Percentiles rank a stretch among this genome's conserved stretches.
These are phyloP conservation scores for Ogataea ramenticola DNA, from an alignment of 805 yeast genomes.

Conservation along the genomic window DNA sequence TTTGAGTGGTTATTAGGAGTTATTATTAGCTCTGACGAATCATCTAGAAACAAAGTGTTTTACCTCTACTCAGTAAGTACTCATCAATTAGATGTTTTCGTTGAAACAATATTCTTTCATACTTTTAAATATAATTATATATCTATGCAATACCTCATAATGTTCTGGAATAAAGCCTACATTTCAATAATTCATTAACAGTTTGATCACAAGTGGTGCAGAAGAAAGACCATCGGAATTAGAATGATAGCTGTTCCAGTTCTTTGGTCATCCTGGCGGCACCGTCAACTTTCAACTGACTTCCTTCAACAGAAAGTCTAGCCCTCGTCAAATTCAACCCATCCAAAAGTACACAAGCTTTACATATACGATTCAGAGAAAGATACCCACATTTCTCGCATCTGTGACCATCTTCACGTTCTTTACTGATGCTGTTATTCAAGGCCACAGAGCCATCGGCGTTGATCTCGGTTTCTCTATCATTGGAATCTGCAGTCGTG, in stretches of 20 bases:
- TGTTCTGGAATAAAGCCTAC: no score
- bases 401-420: slow-evolving; percentile 48
- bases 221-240: not conserved
- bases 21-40: no score
- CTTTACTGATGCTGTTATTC: slow-evolving; percentile 9
- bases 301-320: slow-evolving; percentile 48
- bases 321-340: slow-evolving; percentile 78
- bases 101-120: no score
- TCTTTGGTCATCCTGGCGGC: slow-evolving; percentile 57
- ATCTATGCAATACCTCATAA: no score
- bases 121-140: no score
- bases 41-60: no score
- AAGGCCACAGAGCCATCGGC: slow-evolving; percentile 58
- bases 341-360: slow-evolving; percentile 83
- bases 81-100: no score
- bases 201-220: no score
- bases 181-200: no score
- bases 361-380: slow-evolving; percentile 82
- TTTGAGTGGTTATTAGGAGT: no score
- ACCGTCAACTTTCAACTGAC: slow-evolving; percentile 40
- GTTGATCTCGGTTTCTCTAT: slow-evolving; percentile 43
- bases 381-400: slow-evolving; percentile 91
- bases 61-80: no score
- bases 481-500: slow-evolving; percentile 8
- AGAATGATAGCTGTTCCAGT: slow-evolving; percentile 43